Evolutionary conservation across 805 yeast genomes (phyloP).

Genomic region (Candida nitratophila): DNA sequence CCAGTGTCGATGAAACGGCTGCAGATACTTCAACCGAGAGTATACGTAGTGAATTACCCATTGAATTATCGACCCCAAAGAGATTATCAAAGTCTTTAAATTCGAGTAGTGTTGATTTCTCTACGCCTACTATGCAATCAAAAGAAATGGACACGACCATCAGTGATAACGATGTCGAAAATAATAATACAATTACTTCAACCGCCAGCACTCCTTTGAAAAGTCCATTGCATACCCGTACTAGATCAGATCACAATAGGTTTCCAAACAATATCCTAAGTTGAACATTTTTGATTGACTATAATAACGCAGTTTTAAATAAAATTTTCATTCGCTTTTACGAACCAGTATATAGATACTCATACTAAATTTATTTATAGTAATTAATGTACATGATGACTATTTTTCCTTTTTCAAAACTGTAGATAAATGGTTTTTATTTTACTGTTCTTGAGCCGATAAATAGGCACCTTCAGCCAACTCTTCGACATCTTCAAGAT

Average conservation of each 20-base stretch:
- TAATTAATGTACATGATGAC: too few species aligned
- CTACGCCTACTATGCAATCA: neutral
- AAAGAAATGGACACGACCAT: neutral
- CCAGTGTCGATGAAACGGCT: neutral
- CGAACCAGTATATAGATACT: neutral
- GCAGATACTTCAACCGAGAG: neutral
- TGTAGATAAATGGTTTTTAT: too few species aligned
- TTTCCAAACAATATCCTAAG: constrained; percentile 12
- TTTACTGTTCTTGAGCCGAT: neutral
- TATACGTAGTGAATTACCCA: neutral
- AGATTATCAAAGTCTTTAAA: neutral
- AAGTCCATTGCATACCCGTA: neutral
- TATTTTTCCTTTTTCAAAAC: too few species aligned
- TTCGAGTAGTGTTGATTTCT: neutral
- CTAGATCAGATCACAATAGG: neutral
- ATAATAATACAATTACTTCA: neutral
- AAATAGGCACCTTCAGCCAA: constrained; percentile 45
- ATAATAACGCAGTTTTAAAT: too few species aligned
- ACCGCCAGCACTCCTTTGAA: constrained; percentile 2
- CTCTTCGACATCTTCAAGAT: constrained; percentile 48
- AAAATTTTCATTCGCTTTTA: too few species aligned
- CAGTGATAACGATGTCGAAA: neutral
- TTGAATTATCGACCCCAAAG: neutral
- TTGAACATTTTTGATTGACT: too few species aligned
- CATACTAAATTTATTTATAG: too few species aligned